These are phyloP conservation scores for Mycena belliarum DNA, from an alignment of 768 basidiomycete species.

Conservation along the genomic window DNA sequence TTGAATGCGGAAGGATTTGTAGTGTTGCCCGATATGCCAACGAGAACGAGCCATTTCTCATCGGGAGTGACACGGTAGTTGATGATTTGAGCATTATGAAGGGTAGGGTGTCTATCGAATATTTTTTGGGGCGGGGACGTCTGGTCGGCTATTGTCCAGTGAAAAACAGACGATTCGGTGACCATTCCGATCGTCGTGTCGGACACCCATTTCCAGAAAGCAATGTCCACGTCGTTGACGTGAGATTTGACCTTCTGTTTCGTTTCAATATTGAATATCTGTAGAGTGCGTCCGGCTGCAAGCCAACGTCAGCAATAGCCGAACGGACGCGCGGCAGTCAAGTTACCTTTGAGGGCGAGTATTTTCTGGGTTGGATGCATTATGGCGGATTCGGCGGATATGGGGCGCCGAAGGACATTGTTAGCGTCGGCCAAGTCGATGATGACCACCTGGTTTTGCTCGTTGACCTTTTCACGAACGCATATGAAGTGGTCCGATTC, in stretches of 20 bases:
- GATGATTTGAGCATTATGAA: conserved; percentile 95
- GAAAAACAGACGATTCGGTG: conserved; percentile 89
- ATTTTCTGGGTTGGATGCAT: conserved; percentile 98
- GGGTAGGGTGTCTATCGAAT: conserved; percentile 95
- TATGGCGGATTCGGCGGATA: conserved; percentile 97
- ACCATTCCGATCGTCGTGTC: conserved; percentile 92
- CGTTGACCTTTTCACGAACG: conserved; percentile 92
- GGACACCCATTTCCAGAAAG: conserved; percentile 99
- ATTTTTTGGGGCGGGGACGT: conserved; percentile 86
- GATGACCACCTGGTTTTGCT: conserved; percentile 97
- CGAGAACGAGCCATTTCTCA: conserved; percentile 96
- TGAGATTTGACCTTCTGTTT: conserved; percentile 99
- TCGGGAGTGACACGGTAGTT: conserved; percentile 93
- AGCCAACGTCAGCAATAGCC: conserved; percentile 13
- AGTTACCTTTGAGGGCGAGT: conserved; percentile 87
- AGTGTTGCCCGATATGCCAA: conserved; percentile 91
- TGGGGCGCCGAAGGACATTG: conserved; percentile 93
- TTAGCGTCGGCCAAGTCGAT: conserved; percentile 97
- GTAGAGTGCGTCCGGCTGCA: conserved; percentile 88
- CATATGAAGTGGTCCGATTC: conserved; percentile 99
- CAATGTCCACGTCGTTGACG: conserved; percentile 88
- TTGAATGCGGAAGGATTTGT: conserved; percentile 96
- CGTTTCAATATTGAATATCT: conserved; percentile 97
- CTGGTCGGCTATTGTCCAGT: conserved; percentile 81
- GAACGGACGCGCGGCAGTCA: neutral